These are phyloP conservation scores for Niveomyces coronatus DNA, from an alignment of 2,329 filamentous ascomycete genomes.

Conservation along the genomic window DNA sequence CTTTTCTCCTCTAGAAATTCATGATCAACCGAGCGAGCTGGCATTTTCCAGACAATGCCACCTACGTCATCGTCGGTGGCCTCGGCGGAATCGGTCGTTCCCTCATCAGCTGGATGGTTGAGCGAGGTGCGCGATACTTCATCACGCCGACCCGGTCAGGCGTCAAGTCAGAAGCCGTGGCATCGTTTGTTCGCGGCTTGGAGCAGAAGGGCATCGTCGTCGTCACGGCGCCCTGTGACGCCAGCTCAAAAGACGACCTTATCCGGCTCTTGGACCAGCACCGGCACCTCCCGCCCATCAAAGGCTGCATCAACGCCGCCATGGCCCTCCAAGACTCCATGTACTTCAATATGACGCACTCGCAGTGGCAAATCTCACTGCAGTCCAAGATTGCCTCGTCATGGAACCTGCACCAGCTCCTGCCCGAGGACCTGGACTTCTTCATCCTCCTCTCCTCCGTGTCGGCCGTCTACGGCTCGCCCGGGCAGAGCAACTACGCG, in stretches of 20 bases:
- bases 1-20: too few relatives aligned
- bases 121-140: conserved; percentile 35
- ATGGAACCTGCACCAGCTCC: conserved; percentile 42
- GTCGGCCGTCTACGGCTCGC: conserved; percentile 40
- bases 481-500: conserved; percentile 42
- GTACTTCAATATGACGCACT: conserved; percentile 41
- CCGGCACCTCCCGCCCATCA: conserved; percentile 24
- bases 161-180: conserved; percentile 28
- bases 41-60: too few relatives aligned
- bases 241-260: conserved; percentile 27
- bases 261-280: conserved; percentile 16
- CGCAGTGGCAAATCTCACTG: conserved; percentile 37
- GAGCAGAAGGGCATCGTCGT: conserved; percentile 29
- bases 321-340: conserved; percentile 38
- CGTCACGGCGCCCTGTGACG: conserved; percentile 37
- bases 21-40: too few relatives aligned
- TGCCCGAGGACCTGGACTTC: conserved; percentile 36
- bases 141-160: conserved; percentile 39
- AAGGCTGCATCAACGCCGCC: conserved; percentile 33
- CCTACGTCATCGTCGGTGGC: conserved; percentile 42
- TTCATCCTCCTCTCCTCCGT: conserved; percentile 43
- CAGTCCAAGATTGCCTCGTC: conserved; percentile 42
- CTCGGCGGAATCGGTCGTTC: conserved; percentile 40
- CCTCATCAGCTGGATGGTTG: conserved; percentile 38
- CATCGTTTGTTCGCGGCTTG: conserved; percentile 30